Base-by-base conservation (phyloP, 768 basidiomycete genomes). In the Pleurotus citrinopileatus region DNA sequence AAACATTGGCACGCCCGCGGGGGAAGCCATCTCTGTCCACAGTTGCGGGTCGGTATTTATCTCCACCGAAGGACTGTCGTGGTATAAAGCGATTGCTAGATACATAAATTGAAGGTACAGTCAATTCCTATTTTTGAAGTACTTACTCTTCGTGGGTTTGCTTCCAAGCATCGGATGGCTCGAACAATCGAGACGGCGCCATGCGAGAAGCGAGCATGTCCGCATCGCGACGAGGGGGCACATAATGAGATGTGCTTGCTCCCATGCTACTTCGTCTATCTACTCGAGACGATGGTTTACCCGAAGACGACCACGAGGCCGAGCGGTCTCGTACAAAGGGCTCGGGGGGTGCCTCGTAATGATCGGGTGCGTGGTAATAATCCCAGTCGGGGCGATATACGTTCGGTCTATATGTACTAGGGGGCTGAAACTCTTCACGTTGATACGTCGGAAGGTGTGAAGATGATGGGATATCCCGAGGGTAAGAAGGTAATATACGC, bases 81-180 rank as follows among this genome's bases (percentile, higher is more conserved):
- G 69, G 61, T 9, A 40, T 40, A 40, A 40, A 40, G 38, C 38
- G 38, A 40, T 40, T 12, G 17, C 38, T 40, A 17, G 5, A 19
- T 4, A 17, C 6, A n/a, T 26, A 47, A 29, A 47, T 28, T 26
- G n/a, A 29, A 7, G 26, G n/a, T 15, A 17, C n/a, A 28, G 15
- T 20, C 17, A 7, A 20, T n/a, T 50, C 17, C 28, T n/a, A 4
- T 7, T 1, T 17, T 34, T 12, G 32, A 34, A 20, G 2, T 37
- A 23, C 48, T 50, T 29, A 73, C 60, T 83, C 80, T 45, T 61
- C 61, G 59, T 82, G 81, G 7, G 70, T 67, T 58, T 85, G 80
- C 63, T 84, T 87, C 88, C 89, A 89, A 27, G 73, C 68, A 17
- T 86, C 83, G 28, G 85, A 86, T 27, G 88, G 86, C 63, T 90